Percentiles rank a stretch among this genome's conserved stretches.
These are phyloP conservation scores for Diaporthe sp. DNA, from an alignment of 2,329 filamentous ascomycete species.

Conservation along the genomic window DNA sequence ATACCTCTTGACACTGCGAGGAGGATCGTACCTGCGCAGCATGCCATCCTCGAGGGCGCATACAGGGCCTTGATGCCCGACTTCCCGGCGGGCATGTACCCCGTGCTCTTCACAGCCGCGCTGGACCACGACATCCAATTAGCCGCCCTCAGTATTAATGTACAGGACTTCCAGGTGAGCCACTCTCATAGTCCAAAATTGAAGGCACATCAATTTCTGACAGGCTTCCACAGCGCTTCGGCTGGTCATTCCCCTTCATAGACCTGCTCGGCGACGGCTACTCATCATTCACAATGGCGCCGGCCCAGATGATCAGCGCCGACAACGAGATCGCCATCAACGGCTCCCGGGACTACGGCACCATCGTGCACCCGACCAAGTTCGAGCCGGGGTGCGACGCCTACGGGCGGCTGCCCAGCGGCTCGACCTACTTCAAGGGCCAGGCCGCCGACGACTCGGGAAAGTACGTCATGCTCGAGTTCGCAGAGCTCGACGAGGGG, in stretches of 20 bases:
- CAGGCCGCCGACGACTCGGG: constrained; percentile 43
- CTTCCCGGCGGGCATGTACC: constrained; percentile 67
- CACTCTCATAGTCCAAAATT: neutral
- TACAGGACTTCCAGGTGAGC: constrained; percentile 65
- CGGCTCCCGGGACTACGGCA: constrained; percentile 63
- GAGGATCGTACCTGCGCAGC: constrained; percentile 62
- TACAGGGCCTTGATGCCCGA: constrained; percentile 62
- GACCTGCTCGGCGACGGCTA: constrained; percentile 65
- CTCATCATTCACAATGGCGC: constrained; percentile 66
- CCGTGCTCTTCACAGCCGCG: constrained; percentile 63
- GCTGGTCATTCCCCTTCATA: constrained; percentile 69
- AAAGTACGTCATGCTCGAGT: constrained; percentile 50
- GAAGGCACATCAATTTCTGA: neutral
- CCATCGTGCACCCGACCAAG: constrained; percentile 54
- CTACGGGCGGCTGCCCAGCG: constrained; percentile 53
- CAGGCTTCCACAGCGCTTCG: constrained; percentile 56
- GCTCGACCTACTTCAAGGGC: constrained; percentile 47
- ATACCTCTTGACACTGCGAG: constrained; percentile 63
- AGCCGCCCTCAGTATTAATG: constrained; percentile 53
- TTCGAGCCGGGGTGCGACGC: constrained; percentile 66
- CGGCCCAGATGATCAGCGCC: constrained; percentile 61
- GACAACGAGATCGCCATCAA: constrained; percentile 58
- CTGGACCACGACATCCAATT: constrained; percentile 66
- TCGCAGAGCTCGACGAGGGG: constrained; percentile 40
- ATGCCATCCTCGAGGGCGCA: constrained; percentile 63